Evolutionary conservation across 2,329 filamentous ascomycete species (phyloP).

Genomic region (Cytospora piceicola): DNA sequence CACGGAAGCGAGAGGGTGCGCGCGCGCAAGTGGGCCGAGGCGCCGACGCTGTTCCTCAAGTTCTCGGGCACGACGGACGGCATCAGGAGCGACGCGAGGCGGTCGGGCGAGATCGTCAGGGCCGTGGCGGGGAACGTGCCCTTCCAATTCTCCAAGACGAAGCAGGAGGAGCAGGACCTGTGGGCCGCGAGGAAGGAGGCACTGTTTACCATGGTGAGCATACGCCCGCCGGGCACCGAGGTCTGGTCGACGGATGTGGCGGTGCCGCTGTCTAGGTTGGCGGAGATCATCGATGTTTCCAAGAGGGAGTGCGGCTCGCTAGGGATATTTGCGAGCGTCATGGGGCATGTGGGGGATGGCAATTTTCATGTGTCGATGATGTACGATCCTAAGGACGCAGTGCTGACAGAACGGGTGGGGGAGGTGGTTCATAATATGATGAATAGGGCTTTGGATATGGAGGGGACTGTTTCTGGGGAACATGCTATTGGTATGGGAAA

Average conservation of each 20-base stretch:
- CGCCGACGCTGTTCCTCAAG: conserved; percentile 75
- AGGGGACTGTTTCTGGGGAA: conserved; percentile 70
- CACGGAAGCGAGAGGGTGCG: conserved; percentile 61
- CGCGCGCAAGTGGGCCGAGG: conserved; percentile 64
- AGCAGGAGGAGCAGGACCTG: conserved; percentile 68
- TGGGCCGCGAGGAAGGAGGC: conserved; percentile 79
- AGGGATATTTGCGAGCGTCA: conserved; percentile 62
- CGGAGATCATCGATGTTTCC: conserved; percentile 71
- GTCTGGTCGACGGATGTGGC: conserved; percentile 84
- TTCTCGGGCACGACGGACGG: conserved; percentile 67
- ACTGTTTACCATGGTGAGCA: conserved; percentile 72
- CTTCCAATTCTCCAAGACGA: conserved; percentile 69
- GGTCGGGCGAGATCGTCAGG: conserved; percentile 63
- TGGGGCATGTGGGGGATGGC: conserved; percentile 70
- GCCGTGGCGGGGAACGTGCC: conserved; percentile 55
- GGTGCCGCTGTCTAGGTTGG: conserved; percentile 72
- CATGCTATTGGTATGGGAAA: conserved; percentile 64
- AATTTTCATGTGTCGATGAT: conserved; percentile 60
- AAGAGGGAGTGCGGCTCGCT: conserved; percentile 62
- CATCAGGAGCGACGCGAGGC: conserved; percentile 66
- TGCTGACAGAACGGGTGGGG: conserved; percentile 47
- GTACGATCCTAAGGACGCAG: conserved; percentile 54
- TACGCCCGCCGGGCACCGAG: conserved; percentile 61
- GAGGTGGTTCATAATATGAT: conserved; percentile 67
- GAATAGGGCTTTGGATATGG: conserved; percentile 66